Evolutionary conservation across 2,329 filamentous ascomycete genomes (phyloP).

Genomic region (Iodosphaeria phyllophila): DNA sequence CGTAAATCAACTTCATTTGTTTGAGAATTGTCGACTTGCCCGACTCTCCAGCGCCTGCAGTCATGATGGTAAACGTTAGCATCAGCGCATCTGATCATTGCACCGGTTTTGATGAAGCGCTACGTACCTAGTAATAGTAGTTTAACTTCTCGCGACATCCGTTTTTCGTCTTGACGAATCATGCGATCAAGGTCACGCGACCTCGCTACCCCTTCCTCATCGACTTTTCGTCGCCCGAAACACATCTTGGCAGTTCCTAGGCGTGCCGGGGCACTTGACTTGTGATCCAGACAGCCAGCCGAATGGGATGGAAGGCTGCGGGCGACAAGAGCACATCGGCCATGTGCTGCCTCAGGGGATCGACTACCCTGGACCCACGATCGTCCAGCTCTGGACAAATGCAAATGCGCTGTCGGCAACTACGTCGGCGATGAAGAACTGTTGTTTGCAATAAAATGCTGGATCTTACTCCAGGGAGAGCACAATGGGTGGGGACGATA

Average conservation of each 20-base stretch:
- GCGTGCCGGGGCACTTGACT: too few species aligned
- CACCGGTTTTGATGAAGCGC: slow-evolving; percentile 3
- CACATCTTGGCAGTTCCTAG: slow-evolving; percentile 38
- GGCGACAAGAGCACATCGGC: too few species aligned
- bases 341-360: too few species aligned
- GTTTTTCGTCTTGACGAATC: slow-evolving; percentile 76
- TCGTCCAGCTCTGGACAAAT: too few species aligned
- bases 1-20: slow-evolving; percentile 97
- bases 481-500: too few species aligned
- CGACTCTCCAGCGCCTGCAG: slow-evolving; percentile 74
- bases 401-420: too few species aligned
- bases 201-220: slow-evolving; percentile 29
- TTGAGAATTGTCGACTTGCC: slow-evolving; percentile 95
- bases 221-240: slow-evolving; percentile 37
- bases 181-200: slow-evolving; percentile 70
- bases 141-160: slow-evolving; percentile 75
- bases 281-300: too few species aligned
- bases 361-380: too few species aligned
- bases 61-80: slow-evolving; percentile 4
- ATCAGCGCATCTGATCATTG: background rate
- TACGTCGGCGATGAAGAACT: too few species aligned
- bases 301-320: too few species aligned
- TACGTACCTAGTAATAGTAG: slow-evolving; percentile 71
- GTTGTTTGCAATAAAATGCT: too few species aligned
- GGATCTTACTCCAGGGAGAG: too few species aligned